Base-by-base conservation (phyloP, 75 land plant genomes). In the Gnetum montanum region DNA sequence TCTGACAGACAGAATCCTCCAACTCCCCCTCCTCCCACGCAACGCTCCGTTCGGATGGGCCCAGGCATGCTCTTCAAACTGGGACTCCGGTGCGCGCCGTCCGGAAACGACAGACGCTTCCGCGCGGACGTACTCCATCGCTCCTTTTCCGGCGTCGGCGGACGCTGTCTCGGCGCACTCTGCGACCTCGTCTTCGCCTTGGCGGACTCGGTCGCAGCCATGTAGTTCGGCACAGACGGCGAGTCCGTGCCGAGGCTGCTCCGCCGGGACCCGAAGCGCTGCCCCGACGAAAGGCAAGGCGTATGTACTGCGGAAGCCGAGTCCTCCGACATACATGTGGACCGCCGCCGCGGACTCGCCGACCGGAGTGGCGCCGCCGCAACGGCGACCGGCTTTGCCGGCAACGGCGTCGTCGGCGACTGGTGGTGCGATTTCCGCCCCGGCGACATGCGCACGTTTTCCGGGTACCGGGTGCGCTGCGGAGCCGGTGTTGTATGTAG, bases 171-270 rank as follows among this genome's bases (percentile, higher is more conserved):
- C 1, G 96, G 85, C 10, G 96, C 81, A 36, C 96, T 94, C 56
- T 80, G 87, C 0, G 98, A 80, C 36, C 91, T 65, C 3, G 63
- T 35, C 54, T 76, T 68, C 3, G 96, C 96, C 48, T 75, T 79
- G 1, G 98, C 88, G 30, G 98, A 94, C 53, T 94, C 86, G 16
- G 98, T 89, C 25, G 88, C 79, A 7, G 83, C 77, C 98, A 85
- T 94, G 77, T 90, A 94, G 70, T 83, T 94, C 19, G 96, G 96
- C 53, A 82, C 51, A 26, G 82, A 44, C 10, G 59, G 61, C 8
- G 64, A 60, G 36, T 48, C 16, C 13, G 67, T 28, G 1, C 61
- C 47, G 34, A 29, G 47, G 4, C 47, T 66, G 34, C 68, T 55
- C 49, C 61, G 31, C 36, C 67, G 46, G 16, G 64, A 49, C 22